These are phyloP conservation scores for Wickerhamomyces subpelliculosus DNA, from an alignment of 805 yeast species.

Conservation along the genomic window DNA sequence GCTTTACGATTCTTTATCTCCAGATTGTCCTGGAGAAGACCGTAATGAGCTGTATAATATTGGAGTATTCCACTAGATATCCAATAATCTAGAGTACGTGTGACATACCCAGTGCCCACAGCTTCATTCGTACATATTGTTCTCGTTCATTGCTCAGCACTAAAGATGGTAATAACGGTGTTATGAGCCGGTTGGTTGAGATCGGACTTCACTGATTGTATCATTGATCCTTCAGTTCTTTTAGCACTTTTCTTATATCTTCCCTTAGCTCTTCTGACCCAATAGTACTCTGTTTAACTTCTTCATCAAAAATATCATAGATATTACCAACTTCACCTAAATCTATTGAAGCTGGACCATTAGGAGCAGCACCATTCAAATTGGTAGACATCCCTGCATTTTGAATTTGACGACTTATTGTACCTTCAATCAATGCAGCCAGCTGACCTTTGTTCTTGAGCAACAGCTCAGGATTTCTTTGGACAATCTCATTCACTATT, in stretches of 20 bases:
- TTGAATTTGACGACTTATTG: constrained; percentile 4
- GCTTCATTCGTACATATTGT: no score
- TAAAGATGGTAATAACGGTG: no score
- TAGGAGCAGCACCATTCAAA: background rate
- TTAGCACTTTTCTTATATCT: constrained; percentile 4
- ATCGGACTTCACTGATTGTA: no score
- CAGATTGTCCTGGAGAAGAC: no score
- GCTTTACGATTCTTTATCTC: no score
- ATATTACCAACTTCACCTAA: constrained; percentile 4
- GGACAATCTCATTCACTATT: constrained; percentile 10
- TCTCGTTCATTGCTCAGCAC: no score
- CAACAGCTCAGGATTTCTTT: constrained; percentile 15
- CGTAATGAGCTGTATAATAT: no score
- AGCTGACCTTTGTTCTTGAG: constrained; percentile 18
- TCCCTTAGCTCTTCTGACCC: constrained; percentile 8
- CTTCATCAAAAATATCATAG: constrained; percentile 13
- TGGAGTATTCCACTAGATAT: no score
- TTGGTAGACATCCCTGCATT: background rate
- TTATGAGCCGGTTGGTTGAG: no score
- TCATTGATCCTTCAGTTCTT: constrained; percentile 2
- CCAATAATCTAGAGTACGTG: no score
- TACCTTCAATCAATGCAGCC: constrained; percentile 18
- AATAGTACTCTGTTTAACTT: constrained; percentile 11
- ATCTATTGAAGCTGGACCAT: background rate
- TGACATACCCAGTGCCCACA: no score